These are phyloP conservation scores for Trichoderma aggressivum DNA, from an alignment of 2,329 filamentous ascomycete species.

Conservation along the genomic window DNA sequence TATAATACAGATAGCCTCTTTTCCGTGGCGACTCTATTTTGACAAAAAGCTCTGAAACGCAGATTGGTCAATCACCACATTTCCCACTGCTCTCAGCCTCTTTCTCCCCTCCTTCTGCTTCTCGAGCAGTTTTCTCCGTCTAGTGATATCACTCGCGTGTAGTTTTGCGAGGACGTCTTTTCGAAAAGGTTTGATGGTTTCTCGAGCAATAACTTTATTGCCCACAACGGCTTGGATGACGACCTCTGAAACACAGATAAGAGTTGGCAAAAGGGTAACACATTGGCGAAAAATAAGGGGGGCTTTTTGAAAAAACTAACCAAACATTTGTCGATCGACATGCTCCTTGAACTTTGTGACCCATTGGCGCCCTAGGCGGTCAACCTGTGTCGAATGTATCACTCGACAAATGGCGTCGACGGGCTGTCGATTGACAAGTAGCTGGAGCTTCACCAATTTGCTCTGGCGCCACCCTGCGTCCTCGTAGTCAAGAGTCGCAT, in stretches of 20 bases:
- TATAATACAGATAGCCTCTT: constrained; percentile 43
- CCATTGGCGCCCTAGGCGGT: constrained; percentile 80
- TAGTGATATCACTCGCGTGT: constrained; percentile 81
- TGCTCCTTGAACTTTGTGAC: constrained; percentile 96
- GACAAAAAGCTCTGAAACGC: constrained; percentile 92
- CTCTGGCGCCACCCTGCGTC: constrained; percentile 83
- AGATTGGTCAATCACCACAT: constrained; percentile 93
- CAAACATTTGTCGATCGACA: constrained; percentile 92
- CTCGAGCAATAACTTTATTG: constrained; percentile 77
- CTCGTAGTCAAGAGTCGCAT: constrained; percentile 94
- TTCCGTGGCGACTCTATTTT: not conserved
- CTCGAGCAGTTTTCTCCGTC: constrained; percentile 83
- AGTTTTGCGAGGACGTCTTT: constrained; percentile 94
- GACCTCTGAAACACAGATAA: constrained; percentile 56
- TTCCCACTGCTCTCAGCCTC: constrained; percentile 77
- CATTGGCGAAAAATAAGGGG: too few relatives aligned
- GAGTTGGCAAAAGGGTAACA: not conserved
- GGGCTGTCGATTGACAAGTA: constrained; percentile 88
- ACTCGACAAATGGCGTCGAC: constrained; percentile 94
- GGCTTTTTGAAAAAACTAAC: constrained; percentile 27
- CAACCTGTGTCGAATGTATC: constrained; percentile 76
- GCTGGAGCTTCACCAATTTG: constrained; percentile 81
- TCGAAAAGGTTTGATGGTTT: constrained; percentile 93
- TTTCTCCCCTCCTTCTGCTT: constrained; percentile 96
- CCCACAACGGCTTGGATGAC: constrained; percentile 90